Evolutionary conservation across 768 basidiomycete genomes (phyloP), one percentile per base, ranked within the genome.

Genomic region (Zangia roseola): DNA sequence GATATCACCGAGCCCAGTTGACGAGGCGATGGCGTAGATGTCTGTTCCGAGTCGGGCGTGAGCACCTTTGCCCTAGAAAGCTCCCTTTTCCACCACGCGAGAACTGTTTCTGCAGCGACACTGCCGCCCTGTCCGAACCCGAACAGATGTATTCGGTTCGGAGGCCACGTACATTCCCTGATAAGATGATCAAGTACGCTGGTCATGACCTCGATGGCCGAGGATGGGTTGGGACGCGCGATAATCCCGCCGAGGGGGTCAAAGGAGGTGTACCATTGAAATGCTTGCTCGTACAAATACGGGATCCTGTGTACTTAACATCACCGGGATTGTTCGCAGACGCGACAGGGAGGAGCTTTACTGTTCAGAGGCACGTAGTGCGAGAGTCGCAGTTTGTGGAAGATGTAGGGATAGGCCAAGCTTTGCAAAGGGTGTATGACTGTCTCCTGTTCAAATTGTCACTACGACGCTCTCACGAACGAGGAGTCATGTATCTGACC

Each of bases 61-160:
- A 14, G 31, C 17, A 25, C 34, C 21, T 23, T 50, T 30, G 45
- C n/a, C 34, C 26, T 43, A 7, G 47, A 30, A 6, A 61, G 49
- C 66, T 68, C 49, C 60, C 55, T 53, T 43, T 71, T 81, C 80
- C 83, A 87, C 70, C 74, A 78, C 28, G 69, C 59, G 6, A 91
- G 59, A 1, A 77, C 79, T 44, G 81, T 73, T 66, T 97, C 92
- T 2, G 74, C 77, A 1, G 83, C 89, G 28, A 92, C 79, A 17
- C 76, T 84, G 0, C 90, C 94, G 1, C 93, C 93, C 65, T 97
- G 93, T 0, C 80, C 88, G 54, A 91, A 97, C 3, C 93, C 93
- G 48, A 94, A 88, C 39, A 93, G 61, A 62, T 97, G 93, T 34
- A 97, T 85, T n/a, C 77, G 73, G 10, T 78, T 49, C 0, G 75